A percentile compares a stretch with the other conserved stretches of the same genome.
Conservation (phyloP, 805 yeast genomes). For the Ogataea siamensis region DNA sequence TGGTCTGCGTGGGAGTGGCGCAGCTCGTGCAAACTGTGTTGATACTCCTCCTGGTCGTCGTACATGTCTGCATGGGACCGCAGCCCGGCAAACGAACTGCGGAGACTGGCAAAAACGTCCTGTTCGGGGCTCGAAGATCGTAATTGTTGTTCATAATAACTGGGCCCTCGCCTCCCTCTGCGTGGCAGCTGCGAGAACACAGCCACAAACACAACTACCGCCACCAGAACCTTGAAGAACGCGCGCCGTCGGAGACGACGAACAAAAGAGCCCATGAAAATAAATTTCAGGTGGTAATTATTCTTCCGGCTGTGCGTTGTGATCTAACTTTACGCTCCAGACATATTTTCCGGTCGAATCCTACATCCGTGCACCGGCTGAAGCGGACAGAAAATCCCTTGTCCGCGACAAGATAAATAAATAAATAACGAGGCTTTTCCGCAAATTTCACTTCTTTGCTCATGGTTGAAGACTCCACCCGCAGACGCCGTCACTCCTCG, state of each 20-base stretch:
- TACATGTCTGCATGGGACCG: conserved; percentile 6
- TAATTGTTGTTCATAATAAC: conserved; percentile 24
- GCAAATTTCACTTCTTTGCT: background rate
- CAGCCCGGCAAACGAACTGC: conserved; percentile 3
- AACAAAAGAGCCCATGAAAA: background rate
- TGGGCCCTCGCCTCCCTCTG: conserved; percentile 8
- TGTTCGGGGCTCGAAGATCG: conserved; percentile 5
- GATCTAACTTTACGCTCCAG: no score
- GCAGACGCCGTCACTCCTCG: conserved; percentile 45
- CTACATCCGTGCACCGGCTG: conserved; percentile 4
- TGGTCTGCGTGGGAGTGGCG: conserved; percentile 9
- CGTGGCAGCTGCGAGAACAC: conserved; percentile 2
- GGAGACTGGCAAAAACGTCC: no score
- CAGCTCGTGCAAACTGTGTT: conserved; percentile 12
- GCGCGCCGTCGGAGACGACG: conserved; percentile 5
- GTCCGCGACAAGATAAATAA: no score
- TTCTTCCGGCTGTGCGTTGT: no score
- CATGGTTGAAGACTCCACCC: conserved; percentile 5
- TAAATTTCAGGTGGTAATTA: no score
- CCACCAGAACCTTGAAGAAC: background rate
- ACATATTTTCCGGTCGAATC: background rate
- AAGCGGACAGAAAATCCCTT: background rate
- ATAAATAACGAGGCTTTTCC: background rate
- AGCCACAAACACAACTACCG: background rate
- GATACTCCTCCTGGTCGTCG: conserved; percentile 16